Evolutionary conservation across 768 basidiomycete species (phyloP).

Genomic region (Cytidiella melzeri): DNA sequence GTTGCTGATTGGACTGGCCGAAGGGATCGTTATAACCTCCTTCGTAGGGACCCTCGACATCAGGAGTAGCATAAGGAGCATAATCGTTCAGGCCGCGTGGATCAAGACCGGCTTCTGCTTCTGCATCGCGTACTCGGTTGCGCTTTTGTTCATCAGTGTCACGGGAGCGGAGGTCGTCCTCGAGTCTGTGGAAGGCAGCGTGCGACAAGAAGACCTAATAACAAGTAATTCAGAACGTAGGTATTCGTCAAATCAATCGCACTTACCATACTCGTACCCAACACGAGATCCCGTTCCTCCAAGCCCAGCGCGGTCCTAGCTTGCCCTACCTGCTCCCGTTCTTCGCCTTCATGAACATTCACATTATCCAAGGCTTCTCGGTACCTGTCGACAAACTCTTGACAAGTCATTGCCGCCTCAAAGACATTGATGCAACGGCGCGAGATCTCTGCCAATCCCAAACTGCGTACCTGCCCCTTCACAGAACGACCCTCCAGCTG

Average conservation of each 20-base stretch:
- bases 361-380: slow-evolving; percentile 50
- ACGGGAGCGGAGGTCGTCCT: slow-evolving; percentile 76
- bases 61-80: slow-evolving; percentile 64
- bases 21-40: slow-evolving; percentile 48
- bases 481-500: slow-evolving; percentile 90
- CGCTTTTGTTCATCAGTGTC: slow-evolving; percentile 87
- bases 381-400: slow-evolving; percentile 86
- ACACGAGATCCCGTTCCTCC: slow-evolving; percentile 65
- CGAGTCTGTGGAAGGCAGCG: slow-evolving; percentile 77
- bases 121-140: slow-evolving; percentile 69
- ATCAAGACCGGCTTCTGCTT: slow-evolving; percentile 63
- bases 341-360: slow-evolving; percentile 54
- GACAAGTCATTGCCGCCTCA: slow-evolving; percentile 79
- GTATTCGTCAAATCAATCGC: background rate
- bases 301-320: slow-evolving; percentile 50
- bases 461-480: slow-evolving; percentile 83
- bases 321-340: slow-evolving; percentile 55
- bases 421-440: slow-evolving; percentile 60
- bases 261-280: slow-evolving; percentile 80
- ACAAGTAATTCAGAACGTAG: slow-evolving; percentile 5
- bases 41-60: slow-evolving; percentile 35
- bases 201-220: slow-evolving; percentile 84
- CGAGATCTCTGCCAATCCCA: slow-evolving; percentile 75
- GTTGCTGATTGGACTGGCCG: slow-evolving; percentile 56
- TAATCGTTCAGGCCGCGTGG: slow-evolving; percentile 58